phyloP scores from a whole-genome alignment of 352 stramenopile genomes.

The Globisporangium orthogonon region DNA sequence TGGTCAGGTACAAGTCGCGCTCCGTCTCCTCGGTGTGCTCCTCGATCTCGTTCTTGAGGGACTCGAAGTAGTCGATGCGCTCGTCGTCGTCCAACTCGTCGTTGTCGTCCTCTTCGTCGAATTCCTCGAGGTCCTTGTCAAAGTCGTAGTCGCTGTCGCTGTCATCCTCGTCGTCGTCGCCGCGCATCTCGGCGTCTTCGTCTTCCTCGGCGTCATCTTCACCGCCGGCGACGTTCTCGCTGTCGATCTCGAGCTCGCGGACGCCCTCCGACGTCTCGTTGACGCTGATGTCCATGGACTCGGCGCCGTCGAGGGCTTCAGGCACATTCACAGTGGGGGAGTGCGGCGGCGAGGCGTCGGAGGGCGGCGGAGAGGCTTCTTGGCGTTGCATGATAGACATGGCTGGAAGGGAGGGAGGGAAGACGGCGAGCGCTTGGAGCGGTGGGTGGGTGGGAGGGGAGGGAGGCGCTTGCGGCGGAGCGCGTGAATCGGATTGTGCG shows the following conservation, averaged over 20 bases:
- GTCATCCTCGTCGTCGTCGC: constrained; percentile 4
- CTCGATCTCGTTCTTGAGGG: constrained; percentile 7
- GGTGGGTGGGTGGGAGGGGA: background rate
- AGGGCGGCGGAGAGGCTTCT: background rate
- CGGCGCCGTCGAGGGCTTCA: background rate
- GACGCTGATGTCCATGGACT: background rate
- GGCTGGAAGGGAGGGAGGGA: too few species aligned
- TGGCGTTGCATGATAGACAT: background rate
- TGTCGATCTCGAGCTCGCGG: background rate
- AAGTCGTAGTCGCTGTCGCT: constrained; percentile 13
- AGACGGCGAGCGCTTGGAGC: background rate
- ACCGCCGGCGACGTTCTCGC: background rate
- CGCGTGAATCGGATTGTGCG: background rate
- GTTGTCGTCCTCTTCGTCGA: constrained; percentile 13
- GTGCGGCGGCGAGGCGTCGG: too few species aligned
- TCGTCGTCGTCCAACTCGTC: constrained; percentile 9
- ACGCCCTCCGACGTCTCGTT: background rate
- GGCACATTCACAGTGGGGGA: background rate
- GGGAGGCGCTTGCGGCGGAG: background rate
- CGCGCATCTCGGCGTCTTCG: constrained; percentile 2
- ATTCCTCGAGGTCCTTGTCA: constrained; percentile 7
- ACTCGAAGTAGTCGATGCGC: constrained; percentile 8
- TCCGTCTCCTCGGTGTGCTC: background rate
- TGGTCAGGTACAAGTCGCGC: constrained; percentile 21
- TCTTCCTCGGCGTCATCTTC: background rate